A percentile compares a stretch with the other conserved stretches of the same genome.
phyloP scores from a whole-genome alignment of 257 asterid species.

The Capsicum chinense region DNA sequence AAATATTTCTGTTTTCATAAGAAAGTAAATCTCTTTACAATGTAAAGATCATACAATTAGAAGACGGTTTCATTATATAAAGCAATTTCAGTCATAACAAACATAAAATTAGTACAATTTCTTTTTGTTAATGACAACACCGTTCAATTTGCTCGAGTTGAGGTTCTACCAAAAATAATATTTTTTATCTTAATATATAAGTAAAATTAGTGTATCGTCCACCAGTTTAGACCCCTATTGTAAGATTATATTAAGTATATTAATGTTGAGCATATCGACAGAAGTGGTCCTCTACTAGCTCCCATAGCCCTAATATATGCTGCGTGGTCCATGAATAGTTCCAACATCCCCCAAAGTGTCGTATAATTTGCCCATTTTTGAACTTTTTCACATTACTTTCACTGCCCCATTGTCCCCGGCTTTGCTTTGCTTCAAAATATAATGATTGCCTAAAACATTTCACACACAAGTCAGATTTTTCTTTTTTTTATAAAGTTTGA shows the following conservation, averaged over 20 bases:
- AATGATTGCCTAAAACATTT: neutral
- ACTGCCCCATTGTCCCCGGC: neutral
- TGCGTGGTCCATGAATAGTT: neutral
- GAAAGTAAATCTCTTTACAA: neutral
- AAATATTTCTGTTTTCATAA: neutral
- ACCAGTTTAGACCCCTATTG: too few relatives aligned
- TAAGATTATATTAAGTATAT: too few relatives aligned
- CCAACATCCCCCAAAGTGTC: neutral
- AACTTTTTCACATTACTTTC: slow-evolving; percentile 9
- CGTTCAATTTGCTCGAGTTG: too few relatives aligned
- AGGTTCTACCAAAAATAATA: too few relatives aligned
- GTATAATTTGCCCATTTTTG: neutral
- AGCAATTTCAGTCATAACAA: neutral
- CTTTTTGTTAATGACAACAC: too few relatives aligned
- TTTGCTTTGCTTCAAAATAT: neutral
- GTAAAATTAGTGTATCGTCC: too few relatives aligned
- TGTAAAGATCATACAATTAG: neutral
- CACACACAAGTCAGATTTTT: neutral
- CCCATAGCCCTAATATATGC: neutral
- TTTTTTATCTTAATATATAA: too few relatives aligned
- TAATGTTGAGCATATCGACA: neutral
- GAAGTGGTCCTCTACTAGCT: slow-evolving; percentile 15
- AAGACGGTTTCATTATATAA: neutral
- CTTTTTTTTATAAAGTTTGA: too few relatives aligned
- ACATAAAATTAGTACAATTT: neutral